Conservation (phyloP, 2,329 filamentous ascomycete species). For the Talaromyces rugulosus region DNA sequence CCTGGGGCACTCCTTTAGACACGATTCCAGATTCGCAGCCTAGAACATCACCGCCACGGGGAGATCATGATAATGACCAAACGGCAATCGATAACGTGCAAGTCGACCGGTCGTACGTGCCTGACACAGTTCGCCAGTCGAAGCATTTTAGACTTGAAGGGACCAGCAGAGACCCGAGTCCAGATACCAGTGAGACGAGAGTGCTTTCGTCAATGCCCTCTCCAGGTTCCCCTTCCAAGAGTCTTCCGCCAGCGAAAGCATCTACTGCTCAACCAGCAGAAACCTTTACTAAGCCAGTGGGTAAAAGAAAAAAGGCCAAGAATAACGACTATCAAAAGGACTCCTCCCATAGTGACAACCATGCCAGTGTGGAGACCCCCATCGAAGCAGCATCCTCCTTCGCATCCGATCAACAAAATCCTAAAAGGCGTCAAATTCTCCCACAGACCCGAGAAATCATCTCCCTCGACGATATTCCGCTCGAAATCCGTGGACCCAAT, state of each 20-base stretch:
- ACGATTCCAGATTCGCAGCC: constrained; percentile 40
- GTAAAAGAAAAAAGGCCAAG: constrained; percentile 3
- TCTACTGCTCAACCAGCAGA: neutral
- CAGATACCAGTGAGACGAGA: neutral
- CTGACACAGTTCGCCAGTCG: constrained; percentile 2
- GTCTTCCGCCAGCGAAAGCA: neutral
- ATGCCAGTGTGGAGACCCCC: neutral
- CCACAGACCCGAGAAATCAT: constrained; percentile 4
- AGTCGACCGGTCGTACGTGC: constrained; percentile 14
- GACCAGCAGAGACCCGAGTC: neutral
- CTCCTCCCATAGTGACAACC: neutral
- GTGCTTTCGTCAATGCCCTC: constrained; percentile 15
- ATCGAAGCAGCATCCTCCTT: neutral
- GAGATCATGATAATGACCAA: neutral
- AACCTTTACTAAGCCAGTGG: neutral
- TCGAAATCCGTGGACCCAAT: constrained; percentile 49
- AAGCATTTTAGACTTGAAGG: neutral
- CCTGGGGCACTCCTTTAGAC: constrained; percentile 32
- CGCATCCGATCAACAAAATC: neutral
- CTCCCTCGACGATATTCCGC: constrained; percentile 22
- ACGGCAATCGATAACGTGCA: constrained; percentile 7
- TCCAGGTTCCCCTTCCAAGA: neutral
- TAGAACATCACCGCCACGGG: neutral
- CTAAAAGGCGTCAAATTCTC: constrained; percentile 1
- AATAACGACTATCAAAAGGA: neutral